Evolutionary conservation across 2,329 filamentous ascomycete species (phyloP).

Genomic region (Stagonosporopsis vannaccii): DNA sequence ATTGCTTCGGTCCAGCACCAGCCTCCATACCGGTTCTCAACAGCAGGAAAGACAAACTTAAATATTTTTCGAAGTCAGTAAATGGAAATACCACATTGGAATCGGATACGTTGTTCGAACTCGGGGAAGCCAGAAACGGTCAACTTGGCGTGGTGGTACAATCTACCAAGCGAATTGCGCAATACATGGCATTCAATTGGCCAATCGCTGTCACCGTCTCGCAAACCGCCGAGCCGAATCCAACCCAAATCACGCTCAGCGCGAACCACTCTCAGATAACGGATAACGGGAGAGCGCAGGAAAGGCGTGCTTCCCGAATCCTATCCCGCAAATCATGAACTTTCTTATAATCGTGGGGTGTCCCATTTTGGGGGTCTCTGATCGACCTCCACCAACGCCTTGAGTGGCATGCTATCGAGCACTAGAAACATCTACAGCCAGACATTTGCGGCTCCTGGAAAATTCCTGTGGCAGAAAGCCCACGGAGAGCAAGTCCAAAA

Average conservation of each 20-base stretch:
- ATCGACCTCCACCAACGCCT: background rate
- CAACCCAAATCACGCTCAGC: constrained; percentile 5
- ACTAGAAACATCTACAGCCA: constrained; percentile 3
- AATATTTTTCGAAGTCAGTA: background rate
- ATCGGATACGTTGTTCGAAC: background rate
- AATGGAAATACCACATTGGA: background rate
- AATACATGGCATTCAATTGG: constrained; percentile 7
- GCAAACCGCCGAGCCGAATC: constrained; percentile 7
- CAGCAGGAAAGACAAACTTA: background rate
- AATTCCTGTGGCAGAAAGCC: background rate
- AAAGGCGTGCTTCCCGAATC: constrained; percentile 1
- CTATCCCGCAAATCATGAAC: constrained; percentile 6
- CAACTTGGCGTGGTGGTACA: constrained; percentile 2
- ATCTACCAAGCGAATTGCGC: constrained; percentile 17
- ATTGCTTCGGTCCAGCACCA: no score
- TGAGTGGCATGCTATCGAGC: constrained; percentile 14
- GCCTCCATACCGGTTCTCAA: no score
- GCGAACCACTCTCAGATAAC: constrained; percentile 14
- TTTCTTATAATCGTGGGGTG: constrained; percentile 6
- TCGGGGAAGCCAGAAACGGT: background rate
- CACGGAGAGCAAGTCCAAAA: background rate
- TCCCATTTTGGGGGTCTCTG: background rate
- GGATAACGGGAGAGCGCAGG: constrained; percentile 8
- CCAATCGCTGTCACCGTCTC: constrained; percentile 7
- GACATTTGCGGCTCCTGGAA: constrained; percentile 6